Base-by-base conservation (phyloP, 1,284 basidiomycete species). In the Vanrija humicola region DNA sequence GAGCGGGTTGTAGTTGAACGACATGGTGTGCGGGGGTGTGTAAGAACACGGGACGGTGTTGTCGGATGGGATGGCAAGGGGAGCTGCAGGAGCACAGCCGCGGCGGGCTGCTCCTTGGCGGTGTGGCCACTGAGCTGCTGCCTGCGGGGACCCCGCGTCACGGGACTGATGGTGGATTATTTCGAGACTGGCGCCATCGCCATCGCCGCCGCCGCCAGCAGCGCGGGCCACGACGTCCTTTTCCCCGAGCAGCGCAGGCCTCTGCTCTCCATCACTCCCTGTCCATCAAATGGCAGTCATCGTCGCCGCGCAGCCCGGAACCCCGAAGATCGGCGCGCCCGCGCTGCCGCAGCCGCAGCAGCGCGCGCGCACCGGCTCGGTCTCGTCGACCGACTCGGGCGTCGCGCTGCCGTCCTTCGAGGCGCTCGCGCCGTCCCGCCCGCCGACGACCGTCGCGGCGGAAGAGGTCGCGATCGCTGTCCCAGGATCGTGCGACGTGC, bases 371-470 rank as follows among this genome's bases (percentile, higher is more conserved):
- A 44, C 58, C 21, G 34, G 55, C n/a, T 68, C 64, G 29, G 43
- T 61, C 29, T 72, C 70, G 29, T 67, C 67, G 5, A 61, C 64
- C 12, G 64, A 64, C 25, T 69, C 69, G 1, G 44, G 56, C 28
- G 62, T 61, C 26, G 49, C 67, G 26, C 56, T 73, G 19, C 67
- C 67, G 0, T 59, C 65, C 1, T 72, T 73, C 45, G 65, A 69
- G 50, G 67, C 50, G 14, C 56, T 72, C 21, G 70, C 66, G 2
- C 72, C 74, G 0, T 28, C 61, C 14, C 65, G 74, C 38, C 56
- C 69, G 19, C 64, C 69, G 1, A 68, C 69, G 6, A 72, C 73
- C 0, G 54, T 53, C 15, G 56, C 60, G 7, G 49, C 59, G 14
- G 67, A 70, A 43, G 66, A 73, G 59, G 66, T 66, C 25, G 26